These are phyloP conservation scores for Tympanopsis confertula DNA, from an alignment of 2,329 filamentous ascomycete species.

Conservation along the genomic window DNA sequence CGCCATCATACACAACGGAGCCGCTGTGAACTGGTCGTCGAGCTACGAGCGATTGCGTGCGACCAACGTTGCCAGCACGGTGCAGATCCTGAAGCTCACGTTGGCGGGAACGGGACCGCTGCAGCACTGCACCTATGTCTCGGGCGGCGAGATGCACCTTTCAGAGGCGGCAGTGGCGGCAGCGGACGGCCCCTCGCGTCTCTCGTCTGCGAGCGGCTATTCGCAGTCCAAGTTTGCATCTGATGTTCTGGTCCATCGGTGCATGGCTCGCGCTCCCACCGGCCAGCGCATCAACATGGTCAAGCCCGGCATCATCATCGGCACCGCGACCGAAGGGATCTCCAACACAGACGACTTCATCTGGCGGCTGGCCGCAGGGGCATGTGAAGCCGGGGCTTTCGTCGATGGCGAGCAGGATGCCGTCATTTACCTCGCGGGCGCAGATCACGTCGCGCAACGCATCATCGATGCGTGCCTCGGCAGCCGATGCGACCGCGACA, in stretches of 20 bases:
- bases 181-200: too few species aligned
- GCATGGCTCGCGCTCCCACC: too few species aligned
- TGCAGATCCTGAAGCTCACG: too few species aligned
- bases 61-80: not conserved
- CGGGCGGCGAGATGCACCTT: too few species aligned
- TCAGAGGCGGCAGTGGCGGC: too few species aligned
- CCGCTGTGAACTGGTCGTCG: not conserved
- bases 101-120: too few species aligned
- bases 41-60: not conserved
- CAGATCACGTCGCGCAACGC: constrained; percentile 3
- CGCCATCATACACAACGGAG: not conserved
- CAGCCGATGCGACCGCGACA: not conserved
- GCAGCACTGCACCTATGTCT: too few species aligned
- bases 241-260: too few species aligned
- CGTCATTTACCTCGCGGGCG: constrained; percentile 9
- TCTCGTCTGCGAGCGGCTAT: too few species aligned
- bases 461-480: constrained; percentile 1
- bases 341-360: constrained; percentile 13
- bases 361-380: constrained; percentile 10
- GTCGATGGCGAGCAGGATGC: constrained; percentile 3
- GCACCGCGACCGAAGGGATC: constrained; percentile 8
- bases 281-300: constrained; percentile 7
- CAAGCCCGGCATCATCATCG: constrained; percentile 11
- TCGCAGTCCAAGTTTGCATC: too few species aligned
- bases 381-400: constrained; percentile 7